Evolutionary conservation across 1,284 basidiomycete species (phyloP), one percentile per base, ranked within the genome.

Genomic region (Trichosporon faecale): DNA sequence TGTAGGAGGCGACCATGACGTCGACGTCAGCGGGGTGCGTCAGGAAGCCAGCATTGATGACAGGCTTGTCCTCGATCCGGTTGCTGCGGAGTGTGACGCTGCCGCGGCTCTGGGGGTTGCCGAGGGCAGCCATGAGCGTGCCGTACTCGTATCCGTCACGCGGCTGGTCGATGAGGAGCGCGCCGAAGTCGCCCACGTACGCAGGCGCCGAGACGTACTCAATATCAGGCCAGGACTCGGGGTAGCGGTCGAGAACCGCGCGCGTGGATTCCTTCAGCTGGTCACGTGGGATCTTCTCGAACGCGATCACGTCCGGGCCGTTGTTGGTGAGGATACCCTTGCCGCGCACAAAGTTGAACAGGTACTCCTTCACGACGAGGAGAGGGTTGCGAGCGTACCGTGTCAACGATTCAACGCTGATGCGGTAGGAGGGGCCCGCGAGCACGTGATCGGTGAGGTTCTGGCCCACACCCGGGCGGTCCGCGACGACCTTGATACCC

Each of bases 381-480:
- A 66, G 65, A 14, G 46, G 23, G 64, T 57, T 57, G 16, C n/a
- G 46, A 11, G 67, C 64, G 2, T 55, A 11, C 8, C 27, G 33
- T 5, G 67, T 65, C 33, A 40, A 40, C 21, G 67, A 57, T 5
- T 55, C 21, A 12, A 68, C 52, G 25, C n/a, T 40, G 46, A 68
- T 63, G 63, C 67, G 67, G 63, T 65, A 65, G 29, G 63, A 21
- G 3, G 67, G 67, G 0, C 46, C 25, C 64, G 55, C 52, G 27
- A 73, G 40, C 8, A 75, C 71, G 31, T 75, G 74, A 55, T 75
- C 74, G 21, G 72, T 68, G 21, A 75, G 46, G 65, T 75, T 75
- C 69, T 75, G 73, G 1, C 74, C 74, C 0, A 75, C 74, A 65
- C 74, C 74, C 0, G 57, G 61, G 16, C 66, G 66, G 40, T 72